Conservation (phyloP, 1,284 basidiomycete species). For the Apiotrichum mycotoxinovorans region DNA sequence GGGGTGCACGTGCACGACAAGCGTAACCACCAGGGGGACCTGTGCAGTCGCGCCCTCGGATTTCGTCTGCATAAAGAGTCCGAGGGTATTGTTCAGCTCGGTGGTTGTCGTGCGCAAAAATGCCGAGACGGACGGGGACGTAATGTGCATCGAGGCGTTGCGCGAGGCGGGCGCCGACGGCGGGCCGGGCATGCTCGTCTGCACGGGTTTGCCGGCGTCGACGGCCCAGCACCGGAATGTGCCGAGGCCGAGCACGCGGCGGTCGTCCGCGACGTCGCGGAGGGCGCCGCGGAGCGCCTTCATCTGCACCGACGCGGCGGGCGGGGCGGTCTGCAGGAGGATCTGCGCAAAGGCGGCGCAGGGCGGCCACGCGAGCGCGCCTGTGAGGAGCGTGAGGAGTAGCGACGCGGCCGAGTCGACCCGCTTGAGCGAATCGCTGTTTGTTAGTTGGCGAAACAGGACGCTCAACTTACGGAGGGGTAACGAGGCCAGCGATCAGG, state of each 20-base stretch:
- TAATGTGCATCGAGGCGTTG: conserved; percentile 66
- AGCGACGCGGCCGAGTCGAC: conserved; percentile 73
- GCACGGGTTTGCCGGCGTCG: conserved; percentile 25
- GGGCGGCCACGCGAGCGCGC: conserved; percentile 73
- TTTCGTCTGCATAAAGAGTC: neutral
- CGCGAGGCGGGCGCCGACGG: conserved; percentile 68
- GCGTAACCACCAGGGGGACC: conserved; percentile 64
- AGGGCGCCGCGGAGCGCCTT: conserved; percentile 71
- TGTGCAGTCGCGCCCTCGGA: neutral
- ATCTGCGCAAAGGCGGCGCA: conserved; percentile 74
- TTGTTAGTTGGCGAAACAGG: conserved; percentile 13
- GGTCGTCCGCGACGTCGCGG: conserved; percentile 61
- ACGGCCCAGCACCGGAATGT: conserved; percentile 41
- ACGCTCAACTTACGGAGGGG: conserved; percentile 54
- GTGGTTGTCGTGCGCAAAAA: conserved; percentile 1
- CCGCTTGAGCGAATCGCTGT: conserved; percentile 54
- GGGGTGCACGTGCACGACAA: conserved; percentile 69
- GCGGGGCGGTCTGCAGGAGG: conserved; percentile 78
- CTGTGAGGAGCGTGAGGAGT: conserved; percentile 68
- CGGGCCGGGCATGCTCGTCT: conserved; percentile 4
- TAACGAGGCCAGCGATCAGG: conserved; percentile 37
- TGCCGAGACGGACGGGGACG: conserved; percentile 28
- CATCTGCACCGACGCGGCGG: conserved; percentile 62
- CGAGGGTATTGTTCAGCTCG: neutral
- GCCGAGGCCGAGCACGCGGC: conserved; percentile 37